phyloP scores from a whole-genome alignment of 2,329 filamentous ascomycete genomes.

The Zalaria sp. region DNA sequence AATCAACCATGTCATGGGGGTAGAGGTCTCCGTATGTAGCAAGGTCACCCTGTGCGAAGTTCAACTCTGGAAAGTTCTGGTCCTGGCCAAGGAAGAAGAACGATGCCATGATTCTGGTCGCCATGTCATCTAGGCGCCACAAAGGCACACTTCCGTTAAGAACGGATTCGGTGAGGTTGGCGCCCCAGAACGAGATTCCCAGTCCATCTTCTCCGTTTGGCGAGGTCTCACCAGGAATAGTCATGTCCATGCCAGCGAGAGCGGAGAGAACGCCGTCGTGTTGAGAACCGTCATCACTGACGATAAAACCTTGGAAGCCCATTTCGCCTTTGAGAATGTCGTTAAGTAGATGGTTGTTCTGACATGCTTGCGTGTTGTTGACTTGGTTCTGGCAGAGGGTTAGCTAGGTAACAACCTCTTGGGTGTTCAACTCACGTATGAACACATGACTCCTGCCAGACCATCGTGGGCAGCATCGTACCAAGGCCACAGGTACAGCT shows the following conservation, averaged over 20 bases:
- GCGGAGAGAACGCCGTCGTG: conserved; percentile 42
- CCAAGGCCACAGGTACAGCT: conserved; percentile 17
- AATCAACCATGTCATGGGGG: conserved; percentile 41
- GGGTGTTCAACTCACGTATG: conserved; percentile 7
- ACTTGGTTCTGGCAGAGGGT: conserved; percentile 39
- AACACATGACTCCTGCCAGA: conserved; percentile 17
- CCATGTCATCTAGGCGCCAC: conserved; percentile 6
- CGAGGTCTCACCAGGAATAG: conserved; percentile 8
- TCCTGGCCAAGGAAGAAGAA: not conserved
- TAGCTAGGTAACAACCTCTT: not conserved
- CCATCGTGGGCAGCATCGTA: conserved; percentile 16
- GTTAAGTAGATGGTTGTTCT: conserved; percentile 50
- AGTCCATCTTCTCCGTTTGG: not conserved
- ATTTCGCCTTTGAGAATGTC: conserved; percentile 56
- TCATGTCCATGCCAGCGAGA: conserved; percentile 47
- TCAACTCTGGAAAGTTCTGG: not conserved
- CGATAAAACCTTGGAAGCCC: conserved; percentile 35
- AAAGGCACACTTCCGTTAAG: conserved; percentile 43
- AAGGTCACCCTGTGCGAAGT: not conserved
- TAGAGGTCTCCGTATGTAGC: conserved; percentile 54
- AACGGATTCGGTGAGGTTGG: conserved; percentile 36
- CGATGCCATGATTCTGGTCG: not conserved
- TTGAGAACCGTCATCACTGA: conserved; percentile 42
- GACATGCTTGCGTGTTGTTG: conserved; percentile 57
- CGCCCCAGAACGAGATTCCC: conserved; percentile 7